Conservation (phyloP, 1,284 basidiomycete species). For the Chiua sp. region DNA sequence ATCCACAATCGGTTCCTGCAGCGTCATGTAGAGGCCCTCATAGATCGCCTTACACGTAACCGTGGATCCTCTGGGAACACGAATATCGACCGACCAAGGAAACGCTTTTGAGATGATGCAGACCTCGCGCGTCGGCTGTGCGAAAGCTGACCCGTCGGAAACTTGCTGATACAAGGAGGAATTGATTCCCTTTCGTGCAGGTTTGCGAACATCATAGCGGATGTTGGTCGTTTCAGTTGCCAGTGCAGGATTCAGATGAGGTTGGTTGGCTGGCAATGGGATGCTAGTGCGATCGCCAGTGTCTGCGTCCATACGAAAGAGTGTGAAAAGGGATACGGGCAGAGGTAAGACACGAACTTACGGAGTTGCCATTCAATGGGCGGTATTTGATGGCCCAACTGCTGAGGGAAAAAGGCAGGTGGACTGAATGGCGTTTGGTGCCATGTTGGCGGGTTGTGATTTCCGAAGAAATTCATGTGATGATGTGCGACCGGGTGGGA, state of each 20-base stretch:
- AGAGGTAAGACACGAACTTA: conserved; percentile 7
- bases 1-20: conserved; percentile 58
- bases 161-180: conserved; percentile 47
- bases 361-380: conserved; percentile 20
- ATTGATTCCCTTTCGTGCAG: conserved; percentile 47
- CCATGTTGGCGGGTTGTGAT: conserved; percentile 19
- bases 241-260: conserved; percentile 53
- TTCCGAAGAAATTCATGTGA: conserved; percentile 31
- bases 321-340: not conserved
- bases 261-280: conserved; percentile 42
- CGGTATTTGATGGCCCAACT: conserved; percentile 13
- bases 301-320: not conserved
- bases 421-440: conserved; percentile 37
- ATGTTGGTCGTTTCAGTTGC: conserved; percentile 55
- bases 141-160: conserved; percentile 42
- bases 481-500: conserved; percentile 1
- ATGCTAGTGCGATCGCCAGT: conserved; percentile 30
- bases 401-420: conserved; percentile 33
- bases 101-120: conserved; percentile 61
- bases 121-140: conserved; percentile 39
- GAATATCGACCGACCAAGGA: conserved; percentile 64
- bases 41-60: conserved; percentile 60
- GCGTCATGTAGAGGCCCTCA: conserved; percentile 50
- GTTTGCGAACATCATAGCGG: conserved; percentile 52
- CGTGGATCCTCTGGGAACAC: conserved; percentile 36